Evolutionary conservation across 2,329 filamentous ascomycete species (phyloP).

Genomic region (Apiospora sp.): DNA sequence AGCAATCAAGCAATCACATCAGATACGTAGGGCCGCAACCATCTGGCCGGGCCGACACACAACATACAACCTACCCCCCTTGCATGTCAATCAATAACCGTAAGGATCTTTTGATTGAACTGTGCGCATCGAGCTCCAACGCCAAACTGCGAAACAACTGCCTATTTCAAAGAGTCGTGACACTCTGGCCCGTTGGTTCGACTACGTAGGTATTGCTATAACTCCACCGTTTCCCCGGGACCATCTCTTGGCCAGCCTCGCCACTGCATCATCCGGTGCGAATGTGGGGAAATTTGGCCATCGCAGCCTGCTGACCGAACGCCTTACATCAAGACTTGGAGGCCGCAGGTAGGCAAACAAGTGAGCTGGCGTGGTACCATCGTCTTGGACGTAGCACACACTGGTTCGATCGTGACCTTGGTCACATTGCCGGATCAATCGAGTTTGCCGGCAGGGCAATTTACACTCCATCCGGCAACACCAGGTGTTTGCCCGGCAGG

Average conservation of each 20-base stretch:
- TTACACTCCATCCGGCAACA: conserved; percentile 10
- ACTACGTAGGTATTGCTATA: conserved; percentile 3
- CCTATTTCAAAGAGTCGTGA: not conserved
- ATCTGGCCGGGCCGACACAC: not conserved
- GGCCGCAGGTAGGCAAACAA: not conserved
- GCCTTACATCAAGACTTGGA: conserved; percentile 7
- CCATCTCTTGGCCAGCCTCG: not conserved
- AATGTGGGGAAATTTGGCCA: not conserved
- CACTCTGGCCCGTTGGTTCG: not conserved
- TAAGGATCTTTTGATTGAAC: conserved; percentile 2
- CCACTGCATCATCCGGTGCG: not conserved
- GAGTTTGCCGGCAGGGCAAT: conserved; percentile 9
- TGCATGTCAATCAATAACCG: conserved; percentile 3
- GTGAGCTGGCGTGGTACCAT: conserved; percentile 1
- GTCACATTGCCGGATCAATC: not conserved
- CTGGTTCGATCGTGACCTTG: not conserved
- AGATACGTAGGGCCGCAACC: conserved; percentile 17
- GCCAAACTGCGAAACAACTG: not conserved
- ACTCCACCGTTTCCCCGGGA: not conserved
- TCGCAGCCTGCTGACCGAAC: conserved; percentile 8
- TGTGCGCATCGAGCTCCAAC: not conserved
- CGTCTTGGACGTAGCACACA: not conserved
- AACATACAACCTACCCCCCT: conserved; percentile 1
- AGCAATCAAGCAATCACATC: conserved; percentile 7
- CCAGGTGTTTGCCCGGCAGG: not conserved